These are phyloP conservation scores for Podaxis sp. DNA, from an alignment of 768 basidiomycete genomes.

Conservation along the genomic window DNA sequence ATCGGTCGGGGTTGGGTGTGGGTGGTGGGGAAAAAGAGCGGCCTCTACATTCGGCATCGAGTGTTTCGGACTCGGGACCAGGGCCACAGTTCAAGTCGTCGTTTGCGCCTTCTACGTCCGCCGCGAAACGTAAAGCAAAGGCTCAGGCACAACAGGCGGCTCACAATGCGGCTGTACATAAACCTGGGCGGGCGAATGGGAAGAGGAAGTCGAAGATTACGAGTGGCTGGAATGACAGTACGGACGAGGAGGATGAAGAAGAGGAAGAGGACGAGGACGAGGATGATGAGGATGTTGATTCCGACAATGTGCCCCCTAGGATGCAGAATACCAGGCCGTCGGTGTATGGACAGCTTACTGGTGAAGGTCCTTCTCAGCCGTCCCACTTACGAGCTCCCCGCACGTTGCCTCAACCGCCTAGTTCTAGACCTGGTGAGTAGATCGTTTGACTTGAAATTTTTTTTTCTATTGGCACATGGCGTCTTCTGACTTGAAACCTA, in stretches of 20 bases:
- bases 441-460: constrained; percentile 1
- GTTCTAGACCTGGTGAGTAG: constrained; percentile 39
- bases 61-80: neutral
- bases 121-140: constrained; percentile 81
- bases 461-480: neutral
- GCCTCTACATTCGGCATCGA: constrained; percentile 2
- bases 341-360: constrained; percentile 21
- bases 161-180: constrained; percentile 69
- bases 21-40: constrained; percentile 18
- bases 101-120: constrained; percentile 82
- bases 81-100: constrained; percentile 65
- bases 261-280: constrained; percentile 85
- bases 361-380: constrained; percentile 24
- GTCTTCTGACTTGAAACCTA: neutral
- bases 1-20: neutral
- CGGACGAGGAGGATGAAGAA: constrained; percentile 81
- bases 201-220: constrained; percentile 56
- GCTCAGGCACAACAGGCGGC: constrained; percentile 81
- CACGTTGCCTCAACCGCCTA: constrained; percentile 62
- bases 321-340: constrained; percentile 13
- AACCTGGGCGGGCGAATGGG: constrained; percentile 64
- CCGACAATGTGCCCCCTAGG: constrained; percentile 37
- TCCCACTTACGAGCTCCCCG: constrained; percentile 55
- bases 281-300: constrained; percentile 68
- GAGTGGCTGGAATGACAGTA: constrained; percentile 65